A percentile compares a stretch with the other conserved stretches of the same genome.
phyloP scores from a whole-genome alignment of 768 basidiomycete species.

The Russula sp. region DNA sequence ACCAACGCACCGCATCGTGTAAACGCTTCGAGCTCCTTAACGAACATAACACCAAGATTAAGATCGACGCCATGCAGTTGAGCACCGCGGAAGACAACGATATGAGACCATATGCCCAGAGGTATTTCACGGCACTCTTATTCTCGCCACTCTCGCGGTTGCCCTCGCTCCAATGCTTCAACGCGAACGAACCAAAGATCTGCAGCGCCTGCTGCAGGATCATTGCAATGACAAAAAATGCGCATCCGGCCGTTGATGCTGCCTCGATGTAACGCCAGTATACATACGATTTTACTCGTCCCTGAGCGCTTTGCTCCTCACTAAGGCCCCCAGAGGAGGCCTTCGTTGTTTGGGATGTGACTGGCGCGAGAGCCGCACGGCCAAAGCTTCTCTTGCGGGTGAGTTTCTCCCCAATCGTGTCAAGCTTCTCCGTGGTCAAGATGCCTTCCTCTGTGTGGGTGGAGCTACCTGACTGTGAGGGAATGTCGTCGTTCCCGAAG shows the following conservation, averaged over 20 bases:
- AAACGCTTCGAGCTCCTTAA: slow-evolving; percentile 66
- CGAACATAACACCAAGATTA: slow-evolving; percentile 75
- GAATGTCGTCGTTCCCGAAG: slow-evolving; percentile 14
- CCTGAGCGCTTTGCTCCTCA: slow-evolving; percentile 74
- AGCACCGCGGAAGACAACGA: slow-evolving; percentile 53
- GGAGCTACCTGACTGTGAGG: neutral
- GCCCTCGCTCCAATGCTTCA: slow-evolving; percentile 80
- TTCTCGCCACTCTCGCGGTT: slow-evolving; percentile 59
- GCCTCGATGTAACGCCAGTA: slow-evolving; percentile 76
- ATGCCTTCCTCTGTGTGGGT: slow-evolving; percentile 18
- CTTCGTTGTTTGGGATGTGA: slow-evolving; percentile 34
- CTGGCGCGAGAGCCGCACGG: slow-evolving; percentile 46
- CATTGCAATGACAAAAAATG: slow-evolving; percentile 47
- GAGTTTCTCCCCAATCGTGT: slow-evolving; percentile 43
- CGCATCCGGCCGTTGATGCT: slow-evolving; percentile 68
- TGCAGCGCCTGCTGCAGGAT: slow-evolving; percentile 51
- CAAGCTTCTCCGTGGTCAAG: slow-evolving; percentile 17
- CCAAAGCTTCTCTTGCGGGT: slow-evolving; percentile 51
- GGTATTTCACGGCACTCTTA: slow-evolving; percentile 48
- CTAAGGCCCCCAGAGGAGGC: slow-evolving; percentile 42
- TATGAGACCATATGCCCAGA: slow-evolving; percentile 62
- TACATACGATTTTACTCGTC: slow-evolving; percentile 70
- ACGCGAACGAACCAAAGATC: slow-evolving; percentile 55
- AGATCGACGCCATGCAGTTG: slow-evolving; percentile 49
- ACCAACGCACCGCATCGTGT: slow-evolving; percentile 61